Base-by-base conservation (phyloP, 257 asterid species). In the Solanum appendiculatum region DNA sequence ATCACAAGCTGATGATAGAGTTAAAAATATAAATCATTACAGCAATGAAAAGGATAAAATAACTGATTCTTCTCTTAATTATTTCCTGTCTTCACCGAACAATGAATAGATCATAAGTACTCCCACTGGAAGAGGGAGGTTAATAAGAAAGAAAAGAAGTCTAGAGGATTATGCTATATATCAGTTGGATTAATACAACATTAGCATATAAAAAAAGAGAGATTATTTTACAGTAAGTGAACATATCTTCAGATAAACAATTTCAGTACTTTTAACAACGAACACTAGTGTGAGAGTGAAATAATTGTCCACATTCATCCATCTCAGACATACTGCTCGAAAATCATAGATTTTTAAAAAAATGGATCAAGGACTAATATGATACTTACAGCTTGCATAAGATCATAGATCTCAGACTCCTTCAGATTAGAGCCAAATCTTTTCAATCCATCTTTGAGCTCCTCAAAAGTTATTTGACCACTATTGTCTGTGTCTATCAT, bases 391-490 rank as follows among this genome's bases (percentile, higher is more conserved):
- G 98, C 98, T 90, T 96, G 98, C 98, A 96, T 96, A 72, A 96
- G 98, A 89, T 96, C 98, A 85, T 94, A 93, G 84, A 96, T 94
- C 93, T 96, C 98, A 5, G 98, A 94, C 89, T 96, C 98, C 66
- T 94, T 96, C 73, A 96, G 94, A 91, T 92, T 94, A 86, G 98
- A 98, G 66, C 98, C 98, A 27, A 93, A 95, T 88, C 94, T 94
- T 91, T 93, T 93, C 40, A 96, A 91, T 86, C 98, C 98, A 88
- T 90, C 96, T 91, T 94, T 94, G 88, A 96, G 98, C 90, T 96
- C 98, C 86, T 96, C 98, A 73, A 93, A 96, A 84, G 98, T 94
- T 88, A 96, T 96, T 70, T 92, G 95, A 31, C 98, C 98, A 58
- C 98, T 96, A 58, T 94, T 94, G 64, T 96, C 98, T 0, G 98